A percentile compares a stretch with the other conserved stretches of the same genome.
Evolutionary conservation across 129 eudicot species (phyloP).

Genomic region (Lonicera japonica): DNA sequence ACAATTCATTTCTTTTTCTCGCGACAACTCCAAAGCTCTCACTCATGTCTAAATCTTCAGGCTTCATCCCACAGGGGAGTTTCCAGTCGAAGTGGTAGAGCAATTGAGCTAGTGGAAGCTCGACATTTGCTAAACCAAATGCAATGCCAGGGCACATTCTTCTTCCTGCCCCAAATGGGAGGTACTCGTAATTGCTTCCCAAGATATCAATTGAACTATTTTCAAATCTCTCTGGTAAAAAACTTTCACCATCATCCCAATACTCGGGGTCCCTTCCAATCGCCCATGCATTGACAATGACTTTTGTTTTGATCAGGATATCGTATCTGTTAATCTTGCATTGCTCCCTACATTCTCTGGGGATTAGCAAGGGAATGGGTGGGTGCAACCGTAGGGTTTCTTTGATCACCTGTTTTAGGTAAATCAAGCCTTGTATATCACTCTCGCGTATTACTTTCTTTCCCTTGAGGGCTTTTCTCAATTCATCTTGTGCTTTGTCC

Average conservation of each 20-base stretch:
- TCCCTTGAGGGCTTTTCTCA: too few relatives aligned
- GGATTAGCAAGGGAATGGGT: not conserved
- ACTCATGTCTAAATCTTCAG: conserved; percentile 15
- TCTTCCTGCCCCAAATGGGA: conserved; percentile 6
- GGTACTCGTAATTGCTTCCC: not conserved
- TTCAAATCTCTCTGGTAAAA: conserved; percentile 1
- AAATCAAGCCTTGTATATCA: too few relatives aligned
- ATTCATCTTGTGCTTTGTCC: conserved; percentile 4
- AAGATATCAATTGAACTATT: not conserved
- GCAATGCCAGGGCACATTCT: conserved; percentile 4
- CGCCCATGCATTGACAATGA: conserved; percentile 2
- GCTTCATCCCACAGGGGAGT: conserved; percentile 9
- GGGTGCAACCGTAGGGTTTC: too few relatives aligned
- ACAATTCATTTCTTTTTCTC: conserved; percentile 4
- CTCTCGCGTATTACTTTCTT: too few relatives aligned
- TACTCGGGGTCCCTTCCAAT: conserved; percentile 1
- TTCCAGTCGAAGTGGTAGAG: conserved; percentile 10
- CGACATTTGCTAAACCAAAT: conserved; percentile 8
- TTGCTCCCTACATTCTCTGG: not conserved
- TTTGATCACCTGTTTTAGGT: too few relatives aligned
- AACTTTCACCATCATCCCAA: conserved; percentile 3
- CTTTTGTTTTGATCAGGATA: conserved; percentile 3
- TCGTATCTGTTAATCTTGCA: conserved; percentile 6
- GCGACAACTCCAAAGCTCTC: conserved; percentile 6
- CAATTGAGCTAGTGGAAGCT: conserved; percentile 5